These are phyloP conservation scores for Albugo laibachii DNA, from an alignment of 352 stramenopile species.

Conservation along the genomic window DNA sequence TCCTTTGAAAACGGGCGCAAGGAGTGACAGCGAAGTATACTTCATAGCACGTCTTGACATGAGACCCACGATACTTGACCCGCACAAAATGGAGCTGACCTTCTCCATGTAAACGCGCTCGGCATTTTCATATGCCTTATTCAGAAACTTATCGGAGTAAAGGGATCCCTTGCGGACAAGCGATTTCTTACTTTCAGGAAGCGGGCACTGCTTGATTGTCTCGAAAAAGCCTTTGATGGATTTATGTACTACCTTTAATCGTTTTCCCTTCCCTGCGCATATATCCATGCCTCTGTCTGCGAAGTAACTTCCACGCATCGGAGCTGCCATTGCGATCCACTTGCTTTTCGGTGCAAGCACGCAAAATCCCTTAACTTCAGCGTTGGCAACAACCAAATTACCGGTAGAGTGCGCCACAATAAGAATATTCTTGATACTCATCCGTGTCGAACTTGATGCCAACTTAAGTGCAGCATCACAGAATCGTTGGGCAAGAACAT, in stretches of 20 bases:
- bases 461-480: constrained; percentile 8
- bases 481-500: constrained; percentile 6
- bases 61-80: constrained; percentile 14
- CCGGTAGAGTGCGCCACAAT: constrained; percentile 27
- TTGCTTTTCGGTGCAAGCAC: constrained; percentile 11
- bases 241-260: constrained; percentile 5
- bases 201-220: constrained; percentile 10
- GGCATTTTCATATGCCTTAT: constrained; percentile 10
- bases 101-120: constrained; percentile 3
- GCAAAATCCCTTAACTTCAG: constrained; percentile 13
- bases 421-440: constrained; percentile 11
- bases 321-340: constrained; percentile 18
- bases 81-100: constrained; percentile 15
- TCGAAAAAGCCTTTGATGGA: constrained; percentile 5
- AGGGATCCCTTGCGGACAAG: constrained; percentile 7
- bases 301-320: constrained; percentile 15
- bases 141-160: constrained; percentile 4
- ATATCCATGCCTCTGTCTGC: constrained; percentile 5
- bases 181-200: constrained; percentile 9
- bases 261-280: constrained; percentile 9
- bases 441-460: constrained; percentile 1
- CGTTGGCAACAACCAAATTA: constrained; percentile 16
- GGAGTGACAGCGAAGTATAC: no score
- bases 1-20: constrained; percentile 7
- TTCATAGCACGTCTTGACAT: constrained; percentile 4